These are phyloP conservation scores for Proliferodiscus dingleyae DNA, from an alignment of 2,329 filamentous ascomycete species.

Conservation along the genomic window DNA sequence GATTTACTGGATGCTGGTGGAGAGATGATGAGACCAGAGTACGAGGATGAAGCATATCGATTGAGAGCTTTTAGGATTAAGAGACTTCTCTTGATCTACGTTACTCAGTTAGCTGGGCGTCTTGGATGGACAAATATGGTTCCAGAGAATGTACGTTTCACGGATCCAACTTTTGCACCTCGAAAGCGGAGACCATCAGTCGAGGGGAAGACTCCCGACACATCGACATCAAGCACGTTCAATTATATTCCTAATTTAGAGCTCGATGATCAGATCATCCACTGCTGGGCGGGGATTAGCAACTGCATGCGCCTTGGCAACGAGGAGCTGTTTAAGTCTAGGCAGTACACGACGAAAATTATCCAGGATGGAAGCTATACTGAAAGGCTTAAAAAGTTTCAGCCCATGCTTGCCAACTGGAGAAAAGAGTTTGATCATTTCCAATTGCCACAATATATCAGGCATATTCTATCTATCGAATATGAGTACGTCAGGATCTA, in stretches of 20 bases:
- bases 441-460: constrained; percentile 58
- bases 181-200: constrained; percentile 36
- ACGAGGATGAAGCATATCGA: constrained; percentile 71
- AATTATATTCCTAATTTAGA: constrained; percentile 64
- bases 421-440: constrained; percentile 77
- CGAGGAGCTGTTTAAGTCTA: constrained; percentile 79
- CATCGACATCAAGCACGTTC: constrained; percentile 52
- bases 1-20: constrained; percentile 57
- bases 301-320: constrained; percentile 90
- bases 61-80: constrained; percentile 78
- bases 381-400: constrained; percentile 73
- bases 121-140: constrained; percentile 94
- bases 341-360: constrained; percentile 81
- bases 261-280: constrained; percentile 65
- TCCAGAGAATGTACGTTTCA: constrained; percentile 58
- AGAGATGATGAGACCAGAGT: constrained; percentile 57
- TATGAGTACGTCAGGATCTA: constrained; percentile 95
- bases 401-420: constrained; percentile 74
- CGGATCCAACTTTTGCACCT: constrained; percentile 50
- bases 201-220: constrained; percentile 57
- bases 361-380: constrained; percentile 84
- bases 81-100: constrained; percentile 81
- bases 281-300: constrained; percentile 93
- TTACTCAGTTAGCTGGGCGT: constrained; percentile 88
- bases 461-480: constrained; percentile 83